phyloP scores from a whole-genome alignment of 306 rosid species.

The Lathyrus aphaca region DNA sequence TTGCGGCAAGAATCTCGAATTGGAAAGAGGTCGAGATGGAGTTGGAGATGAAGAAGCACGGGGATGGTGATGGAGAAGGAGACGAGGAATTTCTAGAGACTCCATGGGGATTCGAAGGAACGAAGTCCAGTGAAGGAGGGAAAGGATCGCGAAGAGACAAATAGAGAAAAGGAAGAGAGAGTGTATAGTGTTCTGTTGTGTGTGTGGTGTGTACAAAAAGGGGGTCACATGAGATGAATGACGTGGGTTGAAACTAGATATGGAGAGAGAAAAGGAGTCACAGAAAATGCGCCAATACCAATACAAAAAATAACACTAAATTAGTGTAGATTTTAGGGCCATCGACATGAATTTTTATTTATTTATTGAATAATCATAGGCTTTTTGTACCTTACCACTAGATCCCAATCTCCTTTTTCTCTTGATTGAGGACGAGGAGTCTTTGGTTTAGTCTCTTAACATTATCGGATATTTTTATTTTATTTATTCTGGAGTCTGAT shows the following conservation, averaged over 20 bases:
- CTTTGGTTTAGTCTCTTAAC: background rate
- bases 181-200: background rate
- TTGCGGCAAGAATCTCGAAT: conserved; percentile 27
- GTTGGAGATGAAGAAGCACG: conserved; percentile 35
- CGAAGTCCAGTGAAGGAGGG: conserved; percentile 34
- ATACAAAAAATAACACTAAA: no score
- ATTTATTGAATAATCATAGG: no score
- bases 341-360: background rate
- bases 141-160: conserved; percentile 45
- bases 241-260: background rate
- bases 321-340: background rate
- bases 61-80: conserved; percentile 29
- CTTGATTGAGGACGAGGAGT: background rate
- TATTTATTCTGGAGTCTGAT: background rate
- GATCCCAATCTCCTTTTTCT: background rate
- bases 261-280: conserved; percentile 25
- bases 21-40: conserved; percentile 21
- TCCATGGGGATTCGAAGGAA: conserved; percentile 45
- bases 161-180: background rate
- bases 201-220: conserved; percentile 19
- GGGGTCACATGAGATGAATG: conserved; percentile 15
- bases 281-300: background rate
- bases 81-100: conserved; percentile 46
- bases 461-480: background rate
- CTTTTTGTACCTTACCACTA: background rate